Conservation (phyloP, 116 monocot species). For the Posidonia oceanica region DNA sequence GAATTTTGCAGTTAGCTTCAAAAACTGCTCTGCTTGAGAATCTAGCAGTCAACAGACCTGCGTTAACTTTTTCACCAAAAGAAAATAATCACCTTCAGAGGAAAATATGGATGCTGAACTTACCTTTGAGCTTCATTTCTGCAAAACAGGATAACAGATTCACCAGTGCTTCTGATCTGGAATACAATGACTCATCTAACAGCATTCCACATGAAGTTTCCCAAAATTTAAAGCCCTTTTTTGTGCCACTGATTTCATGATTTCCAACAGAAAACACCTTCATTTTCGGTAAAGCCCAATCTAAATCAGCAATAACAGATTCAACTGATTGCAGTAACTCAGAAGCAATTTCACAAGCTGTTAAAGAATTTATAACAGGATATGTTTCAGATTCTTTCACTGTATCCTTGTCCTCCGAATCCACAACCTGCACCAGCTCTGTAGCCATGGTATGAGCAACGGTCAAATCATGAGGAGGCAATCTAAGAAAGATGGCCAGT, state of each 20-base stretch:
- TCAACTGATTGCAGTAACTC: slow-evolving; percentile 45
- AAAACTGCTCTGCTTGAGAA: slow-evolving; percentile 66
- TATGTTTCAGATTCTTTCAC: slow-evolving; percentile 36
- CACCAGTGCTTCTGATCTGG: slow-evolving; percentile 61
- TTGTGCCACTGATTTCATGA: slow-evolving; percentile 9
- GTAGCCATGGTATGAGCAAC: slow-evolving; percentile 42
- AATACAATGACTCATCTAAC: slow-evolving; percentile 57
- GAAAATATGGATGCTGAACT: not conserved
- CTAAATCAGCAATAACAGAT: slow-evolving; percentile 44
- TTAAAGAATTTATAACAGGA: slow-evolving; percentile 43
- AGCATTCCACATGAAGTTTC: slow-evolving; percentile 16
- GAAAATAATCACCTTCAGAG: not conserved
- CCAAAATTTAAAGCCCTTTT: slow-evolving; percentile 13
- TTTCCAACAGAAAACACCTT: slow-evolving; percentile 22
- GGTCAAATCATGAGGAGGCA: slow-evolving; percentile 47
- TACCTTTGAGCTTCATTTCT: slow-evolving; percentile 85
- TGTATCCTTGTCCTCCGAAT: slow-evolving; percentile 40
- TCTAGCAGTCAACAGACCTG: slow-evolving; percentile 22
- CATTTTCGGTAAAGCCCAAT: slow-evolving; percentile 54
- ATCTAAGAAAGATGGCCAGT: slow-evolving; percentile 35
- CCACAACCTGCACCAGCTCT: slow-evolving; percentile 48
- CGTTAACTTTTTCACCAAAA: not conserved
- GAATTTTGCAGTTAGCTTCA: slow-evolving; percentile 55
- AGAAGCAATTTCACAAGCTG: slow-evolving; percentile 40
- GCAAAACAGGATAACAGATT: slow-evolving; percentile 52